Percentiles rank a stretch among this genome's conserved stretches.
Evolutionary conservation across 2,329 filamentous ascomycete species (phyloP).

Genomic region (Ophiostoma quercus): DNA sequence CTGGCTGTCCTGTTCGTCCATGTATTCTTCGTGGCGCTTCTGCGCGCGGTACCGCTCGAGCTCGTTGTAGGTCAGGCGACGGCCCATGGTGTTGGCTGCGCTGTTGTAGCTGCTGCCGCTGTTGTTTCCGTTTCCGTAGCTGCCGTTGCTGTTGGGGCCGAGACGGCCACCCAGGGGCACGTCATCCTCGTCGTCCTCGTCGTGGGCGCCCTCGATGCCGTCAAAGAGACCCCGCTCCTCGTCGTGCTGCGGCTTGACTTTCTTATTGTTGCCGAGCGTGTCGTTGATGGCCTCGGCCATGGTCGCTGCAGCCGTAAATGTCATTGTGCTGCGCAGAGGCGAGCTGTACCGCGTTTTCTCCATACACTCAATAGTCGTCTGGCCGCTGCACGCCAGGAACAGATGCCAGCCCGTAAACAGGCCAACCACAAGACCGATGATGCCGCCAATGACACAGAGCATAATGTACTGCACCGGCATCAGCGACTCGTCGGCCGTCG

Average conservation of each 20-base stretch:
- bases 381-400: slow-evolving; percentile 67
- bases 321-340: slow-evolving; percentile 59
- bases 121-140: background rate
- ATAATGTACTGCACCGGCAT: slow-evolving; percentile 90
- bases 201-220: slow-evolving; percentile 21
- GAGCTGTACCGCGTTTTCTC: slow-evolving; percentile 94
- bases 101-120: slow-evolving; percentile 7
- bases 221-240: slow-evolving; percentile 22
- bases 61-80: slow-evolving; percentile 50
- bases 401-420: slow-evolving; percentile 93
- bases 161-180: background rate
- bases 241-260: slow-evolving; percentile 11
- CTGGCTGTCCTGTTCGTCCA: slow-evolving; percentile 83
- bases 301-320: slow-evolving; percentile 58
- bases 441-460: slow-evolving; percentile 77
- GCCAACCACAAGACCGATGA: slow-evolving; percentile 82
- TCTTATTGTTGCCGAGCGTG: slow-evolving; percentile 46
- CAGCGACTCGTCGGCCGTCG: slow-evolving; percentile 68
- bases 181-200: slow-evolving; percentile 14
- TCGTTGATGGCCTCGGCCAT: slow-evolving; percentile 43
- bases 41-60: slow-evolving; percentile 51
- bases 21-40: slow-evolving; percentile 62
- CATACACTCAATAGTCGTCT: slow-evolving; percentile 93
- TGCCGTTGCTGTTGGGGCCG: slow-evolving; percentile 10
- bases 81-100: slow-evolving; percentile 34